A percentile compares a stretch with the other conserved stretches of the same genome.
Conservation (phyloP, 1,139 yeast genomes). For the Maudiozyma humilis region DNA sequence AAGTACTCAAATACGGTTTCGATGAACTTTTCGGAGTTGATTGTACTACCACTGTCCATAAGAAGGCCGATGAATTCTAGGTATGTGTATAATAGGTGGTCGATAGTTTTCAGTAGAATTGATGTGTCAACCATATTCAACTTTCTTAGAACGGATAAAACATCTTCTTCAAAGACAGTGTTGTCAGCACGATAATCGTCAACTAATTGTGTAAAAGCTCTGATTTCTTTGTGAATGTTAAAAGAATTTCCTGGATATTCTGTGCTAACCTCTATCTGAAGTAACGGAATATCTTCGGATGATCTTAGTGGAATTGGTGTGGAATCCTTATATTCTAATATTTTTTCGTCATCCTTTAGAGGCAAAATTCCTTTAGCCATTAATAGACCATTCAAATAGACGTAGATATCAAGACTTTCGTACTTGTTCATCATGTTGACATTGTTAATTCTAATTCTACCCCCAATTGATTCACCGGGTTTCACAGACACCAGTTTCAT, state of each 20-base stretch:
- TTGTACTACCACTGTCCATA: constrained; percentile 3
- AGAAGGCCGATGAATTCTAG: constrained; percentile 15
- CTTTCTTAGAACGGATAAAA: constrained; percentile 10
- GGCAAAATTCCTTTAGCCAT: constrained; percentile 45
- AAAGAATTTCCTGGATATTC: constrained; percentile 64
- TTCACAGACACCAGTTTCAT: constrained; percentile 79
- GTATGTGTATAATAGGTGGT: constrained; percentile 16
- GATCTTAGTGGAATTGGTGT: constrained; percentile 28
- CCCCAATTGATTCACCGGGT: constrained; percentile 70
- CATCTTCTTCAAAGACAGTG: constrained; percentile 10
- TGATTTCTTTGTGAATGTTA: constrained; percentile 54
- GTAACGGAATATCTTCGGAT: constrained; percentile 26
- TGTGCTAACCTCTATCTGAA: constrained; percentile 48
- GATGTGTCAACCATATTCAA: constrained; percentile 13
- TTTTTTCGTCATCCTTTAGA: constrained; percentile 31
- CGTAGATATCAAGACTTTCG: constrained; percentile 51
- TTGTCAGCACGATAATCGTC: constrained; percentile 7
- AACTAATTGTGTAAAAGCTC: constrained; percentile 44
- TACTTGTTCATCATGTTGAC: constrained; percentile 38
- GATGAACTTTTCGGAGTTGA: background rate
- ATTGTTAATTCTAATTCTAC: constrained; percentile 53
- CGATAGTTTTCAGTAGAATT: constrained; percentile 19
- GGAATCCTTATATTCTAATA: constrained; percentile 32
- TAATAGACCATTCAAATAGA: constrained; percentile 55
- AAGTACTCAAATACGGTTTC: constrained; percentile 42